Evolutionary conservation across 345 rosid species (phyloP).

Genomic region (Dipteronia sinensis): DNA sequence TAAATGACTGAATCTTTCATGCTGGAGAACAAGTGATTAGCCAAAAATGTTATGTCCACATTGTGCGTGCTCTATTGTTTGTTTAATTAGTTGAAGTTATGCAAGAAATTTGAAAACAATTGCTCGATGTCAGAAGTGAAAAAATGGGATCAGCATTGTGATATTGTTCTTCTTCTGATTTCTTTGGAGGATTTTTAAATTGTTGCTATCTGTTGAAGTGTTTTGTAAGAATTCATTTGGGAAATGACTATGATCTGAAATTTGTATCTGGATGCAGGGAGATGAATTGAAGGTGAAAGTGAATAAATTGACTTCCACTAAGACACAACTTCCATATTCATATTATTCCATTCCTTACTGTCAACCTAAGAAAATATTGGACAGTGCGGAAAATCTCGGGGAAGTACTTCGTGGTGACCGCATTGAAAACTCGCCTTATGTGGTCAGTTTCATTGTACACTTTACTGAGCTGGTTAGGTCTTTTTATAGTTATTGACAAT

Average conservation of each 20-base stretch:
- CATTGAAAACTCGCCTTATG: constrained; percentile 84
- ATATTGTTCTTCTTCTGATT: neutral
- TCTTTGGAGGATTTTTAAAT: neutral
- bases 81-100: neutral
- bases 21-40: neutral
- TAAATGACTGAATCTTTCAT: neutral
- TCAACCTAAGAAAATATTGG: constrained; percentile 68
- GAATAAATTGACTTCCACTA: constrained; percentile 86
- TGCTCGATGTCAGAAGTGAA: neutral
- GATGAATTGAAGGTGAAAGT: constrained; percentile 81
- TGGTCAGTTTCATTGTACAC: constrained; percentile 44
- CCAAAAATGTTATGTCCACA: neutral
- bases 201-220: neutral
- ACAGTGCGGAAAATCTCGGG: constrained; percentile 96
- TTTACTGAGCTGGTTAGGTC: neutral
- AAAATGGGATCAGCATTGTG: neutral
- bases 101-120: neutral
- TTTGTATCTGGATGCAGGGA: constrained; percentile 47
- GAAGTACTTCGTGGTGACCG: constrained; percentile 99
- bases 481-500: constrained; percentile 18
- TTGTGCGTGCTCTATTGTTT: neutral
- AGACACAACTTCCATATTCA: constrained; percentile 93
- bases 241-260: neutral
- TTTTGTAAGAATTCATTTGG: neutral
- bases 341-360: constrained; percentile 80